Percentiles rank a stretch among this genome's conserved stretches.
These are phyloP conservation scores for Psidium guajava DNA, from an alignment of 345 rosid species.

Conservation along the genomic window DNA sequence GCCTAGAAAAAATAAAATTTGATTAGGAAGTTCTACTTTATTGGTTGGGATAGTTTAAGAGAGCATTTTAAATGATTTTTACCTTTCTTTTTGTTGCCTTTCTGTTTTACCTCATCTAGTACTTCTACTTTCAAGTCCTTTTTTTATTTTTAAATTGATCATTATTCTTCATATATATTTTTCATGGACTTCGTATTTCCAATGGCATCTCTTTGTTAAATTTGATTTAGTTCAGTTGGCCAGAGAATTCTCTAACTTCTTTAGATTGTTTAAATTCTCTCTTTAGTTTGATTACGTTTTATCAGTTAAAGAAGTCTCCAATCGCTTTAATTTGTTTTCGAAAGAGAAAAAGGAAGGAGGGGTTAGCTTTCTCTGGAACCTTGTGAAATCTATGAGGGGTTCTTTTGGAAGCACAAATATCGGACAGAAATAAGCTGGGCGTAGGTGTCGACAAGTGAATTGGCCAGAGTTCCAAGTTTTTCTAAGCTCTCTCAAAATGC, in stretches of 20 bases:
- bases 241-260: background rate
- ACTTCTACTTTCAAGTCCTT: background rate
- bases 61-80: background rate
- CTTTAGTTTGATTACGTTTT: no score
- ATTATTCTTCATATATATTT: background rate
- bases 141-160: background rate
- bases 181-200: background rate
- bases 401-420: background rate
- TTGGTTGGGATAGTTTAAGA: background rate
- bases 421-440: background rate
- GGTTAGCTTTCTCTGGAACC: no score
- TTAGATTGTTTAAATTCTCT: no score
- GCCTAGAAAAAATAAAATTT: background rate
- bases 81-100: background rate
- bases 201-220: background rate
- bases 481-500: background rate
- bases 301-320: no score
- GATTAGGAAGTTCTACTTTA: background rate
- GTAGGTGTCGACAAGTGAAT: background rate
- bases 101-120: background rate
- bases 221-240: background rate
- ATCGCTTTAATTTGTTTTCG: no score
- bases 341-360: no score
- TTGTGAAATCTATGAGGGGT: no score
- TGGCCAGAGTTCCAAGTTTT: background rate